A percentile compares a stretch with the other conserved stretches of the same genome.
These are phyloP conservation scores for Leishmania mexicana DNA, from an alignment of 208 protist species.

Conservation along the genomic window DNA sequence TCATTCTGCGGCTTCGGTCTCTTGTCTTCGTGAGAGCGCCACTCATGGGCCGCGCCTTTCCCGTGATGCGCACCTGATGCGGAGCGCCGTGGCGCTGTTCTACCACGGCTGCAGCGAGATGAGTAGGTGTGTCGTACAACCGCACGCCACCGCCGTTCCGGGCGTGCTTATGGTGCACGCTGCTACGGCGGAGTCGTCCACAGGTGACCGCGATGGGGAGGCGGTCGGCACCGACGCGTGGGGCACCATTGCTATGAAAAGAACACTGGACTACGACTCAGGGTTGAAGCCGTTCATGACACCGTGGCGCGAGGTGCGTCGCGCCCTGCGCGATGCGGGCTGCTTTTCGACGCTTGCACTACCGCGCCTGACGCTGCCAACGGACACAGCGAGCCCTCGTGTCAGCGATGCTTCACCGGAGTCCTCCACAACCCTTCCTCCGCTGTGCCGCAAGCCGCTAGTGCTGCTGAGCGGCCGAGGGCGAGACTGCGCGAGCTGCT, in stretches of 20 bases:
- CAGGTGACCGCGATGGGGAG: not conserved
- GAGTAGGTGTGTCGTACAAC: not conserved
- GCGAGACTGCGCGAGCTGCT: slow-evolving; percentile 26
- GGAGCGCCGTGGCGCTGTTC: not conserved
- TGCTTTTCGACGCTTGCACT: slow-evolving; percentile 29
- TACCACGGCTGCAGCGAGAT: not conserved
- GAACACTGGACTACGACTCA: slow-evolving; percentile 15
- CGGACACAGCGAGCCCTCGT: not conserved
- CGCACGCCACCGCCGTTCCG: not conserved
- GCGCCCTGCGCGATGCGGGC: slow-evolving; percentile 12
- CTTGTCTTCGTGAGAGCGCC: not conserved
- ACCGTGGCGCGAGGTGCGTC: slow-evolving; percentile 24
- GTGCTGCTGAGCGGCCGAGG: slow-evolving; percentile 36
- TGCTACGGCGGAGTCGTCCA: not conserved
- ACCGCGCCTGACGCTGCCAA: slow-evolving; percentile 9
- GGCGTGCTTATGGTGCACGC: slow-evolving; percentile 11
- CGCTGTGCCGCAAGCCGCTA: slow-evolving; percentile 36
- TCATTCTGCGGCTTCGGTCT: not conserved
- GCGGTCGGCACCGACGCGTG: not conserved
- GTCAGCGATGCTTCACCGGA: not conserved
- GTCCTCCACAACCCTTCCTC: slow-evolving; percentile 5
- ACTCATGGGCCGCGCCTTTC: not conserved
- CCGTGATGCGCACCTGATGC: slow-evolving; percentile 1
- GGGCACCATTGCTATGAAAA: not conserved
- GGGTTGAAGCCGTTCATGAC: slow-evolving; percentile 23